Evolutionary conservation across 306 rosid genomes (phyloP).

Genomic region (apple (Malus domestica)): ASM211411v1 NC_041797.1:9122501-9123000

Average conservation of each 20-base stretch:
- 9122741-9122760: conserved; percentile 38
- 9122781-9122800: conserved; percentile 53
- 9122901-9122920: neutral
- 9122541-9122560: too few relatives aligned
- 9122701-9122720: conserved; percentile 64
- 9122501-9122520: too few relatives aligned
- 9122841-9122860: neutral
- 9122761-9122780: conserved; percentile 61
- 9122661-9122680: too few relatives aligned
- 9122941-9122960: neutral
- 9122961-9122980: too few relatives aligned
- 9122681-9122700: conserved; percentile 13
- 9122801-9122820: conserved; percentile 60
- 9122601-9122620: too few relatives aligned
- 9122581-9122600: too few relatives aligned
- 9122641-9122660: too few relatives aligned
- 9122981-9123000: neutral
- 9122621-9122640: too few relatives aligned
- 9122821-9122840: neutral
- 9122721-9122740: conserved; percentile 63
- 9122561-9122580: too few relatives aligned
- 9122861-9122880: neutral
- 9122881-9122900: neutral
- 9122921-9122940: neutral
- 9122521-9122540: too few relatives aligned